phyloP scores from a whole-genome alignment of 306 rosid species.

The Ormosia semicastrata region DNA sequence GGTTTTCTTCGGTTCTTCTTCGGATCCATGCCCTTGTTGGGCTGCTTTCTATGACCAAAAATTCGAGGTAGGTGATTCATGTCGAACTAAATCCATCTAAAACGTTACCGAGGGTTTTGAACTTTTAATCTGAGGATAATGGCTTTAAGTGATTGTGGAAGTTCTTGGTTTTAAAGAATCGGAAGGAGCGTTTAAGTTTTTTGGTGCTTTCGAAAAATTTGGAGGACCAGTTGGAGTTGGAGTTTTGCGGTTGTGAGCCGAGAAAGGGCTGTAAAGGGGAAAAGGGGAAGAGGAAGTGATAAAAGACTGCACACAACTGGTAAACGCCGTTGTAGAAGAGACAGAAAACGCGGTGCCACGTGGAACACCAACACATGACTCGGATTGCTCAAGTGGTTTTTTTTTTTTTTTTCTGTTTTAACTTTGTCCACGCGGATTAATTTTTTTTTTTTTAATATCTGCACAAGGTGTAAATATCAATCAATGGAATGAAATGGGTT shows the following conservation, averaged over 20 bases:
- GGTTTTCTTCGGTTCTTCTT: conserved; percentile 47
- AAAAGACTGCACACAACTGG: conserved; percentile 37
- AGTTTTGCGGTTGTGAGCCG: background rate
- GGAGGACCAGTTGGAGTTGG: background rate
- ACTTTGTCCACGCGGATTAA: too few species aligned
- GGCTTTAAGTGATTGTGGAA: background rate
- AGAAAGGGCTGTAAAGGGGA: background rate
- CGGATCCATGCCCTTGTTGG: conserved; percentile 45
- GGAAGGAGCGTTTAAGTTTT: background rate
- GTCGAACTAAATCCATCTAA: conserved; percentile 60
- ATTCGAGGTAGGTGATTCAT: conserved; percentile 71
- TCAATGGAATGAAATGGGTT: too few species aligned
- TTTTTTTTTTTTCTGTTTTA: background rate
- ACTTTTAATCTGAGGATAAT: background rate
- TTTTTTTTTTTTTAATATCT: too few species aligned
- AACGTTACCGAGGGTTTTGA: background rate
- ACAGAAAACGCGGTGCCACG: conserved; percentile 71
- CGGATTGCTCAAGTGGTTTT: background rate
- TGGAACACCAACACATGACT: conserved; percentile 15
- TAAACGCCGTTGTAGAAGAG: conserved; percentile 58
- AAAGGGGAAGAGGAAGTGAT: background rate
- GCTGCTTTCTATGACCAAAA: conserved; percentile 40
- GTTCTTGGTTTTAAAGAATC: background rate
- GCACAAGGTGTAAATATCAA: too few species aligned
- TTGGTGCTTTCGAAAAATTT: background rate